A percentile compares a stretch with the other conserved stretches of the same genome.
These are phyloP conservation scores for Cercophora samala DNA, from an alignment of 495 filamentous ascomycete genomes.

Conservation along the genomic window DNA sequence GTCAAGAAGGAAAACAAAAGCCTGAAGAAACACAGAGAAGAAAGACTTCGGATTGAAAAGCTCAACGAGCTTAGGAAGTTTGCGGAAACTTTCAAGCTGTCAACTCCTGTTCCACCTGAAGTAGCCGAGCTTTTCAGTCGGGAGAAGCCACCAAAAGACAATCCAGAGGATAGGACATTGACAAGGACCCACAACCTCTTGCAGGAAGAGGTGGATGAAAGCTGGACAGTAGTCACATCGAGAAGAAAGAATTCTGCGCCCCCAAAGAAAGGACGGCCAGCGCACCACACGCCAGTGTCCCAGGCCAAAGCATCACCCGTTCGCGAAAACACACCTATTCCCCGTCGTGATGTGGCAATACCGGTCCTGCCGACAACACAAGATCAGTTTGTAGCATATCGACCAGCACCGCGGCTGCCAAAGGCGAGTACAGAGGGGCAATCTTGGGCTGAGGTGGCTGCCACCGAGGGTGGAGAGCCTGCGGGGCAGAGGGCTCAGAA, in stretches of 20 bases:
- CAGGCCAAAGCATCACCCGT: not conserved
- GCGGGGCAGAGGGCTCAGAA: not conserved
- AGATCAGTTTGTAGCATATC: not conserved
- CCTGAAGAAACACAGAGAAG: too few species aligned
- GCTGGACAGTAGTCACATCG: not conserved
- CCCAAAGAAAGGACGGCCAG: not conserved
- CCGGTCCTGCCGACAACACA: not conserved
- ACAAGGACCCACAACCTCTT: not conserved
- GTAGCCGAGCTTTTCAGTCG: not conserved
- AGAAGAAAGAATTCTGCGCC: not conserved
- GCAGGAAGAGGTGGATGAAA: not conserved
- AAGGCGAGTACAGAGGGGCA: not conserved
- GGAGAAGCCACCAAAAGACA: not conserved
- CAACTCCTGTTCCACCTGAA: not conserved
- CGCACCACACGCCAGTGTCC: not conserved
- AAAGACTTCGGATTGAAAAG: too few species aligned
- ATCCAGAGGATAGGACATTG: not conserved
- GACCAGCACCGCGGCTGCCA: not conserved
- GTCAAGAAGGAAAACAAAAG: not conserved
- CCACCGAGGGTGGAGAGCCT: not conserved
- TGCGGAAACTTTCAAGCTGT: not conserved
- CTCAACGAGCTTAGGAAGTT: not conserved
- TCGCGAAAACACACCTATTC: not conserved
- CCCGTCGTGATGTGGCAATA: not conserved
- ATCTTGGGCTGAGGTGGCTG: not conserved